Evolutionary conservation across 1,284 basidiomycete species (phyloP), one percentile per base, ranked within the genome.

Genomic region (Trichosporon ovoides): DNA sequence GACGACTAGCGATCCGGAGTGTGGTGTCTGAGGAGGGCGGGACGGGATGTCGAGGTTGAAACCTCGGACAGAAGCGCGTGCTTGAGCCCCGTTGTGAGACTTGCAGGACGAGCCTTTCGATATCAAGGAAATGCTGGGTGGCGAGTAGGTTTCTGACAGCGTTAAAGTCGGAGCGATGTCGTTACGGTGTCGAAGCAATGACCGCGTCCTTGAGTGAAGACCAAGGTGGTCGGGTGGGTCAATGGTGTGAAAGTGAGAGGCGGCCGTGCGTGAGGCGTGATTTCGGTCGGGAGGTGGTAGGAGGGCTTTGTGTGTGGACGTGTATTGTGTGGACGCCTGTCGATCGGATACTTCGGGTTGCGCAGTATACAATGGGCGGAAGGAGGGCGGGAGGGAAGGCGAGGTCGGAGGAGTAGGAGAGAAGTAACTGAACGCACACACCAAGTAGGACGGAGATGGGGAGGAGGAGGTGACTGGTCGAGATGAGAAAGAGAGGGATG

Each of bases 401-500:
- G 16, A 20, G 22, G 43, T 7, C n/a, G 16, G 12, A 13, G 38
- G 20, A 24, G 14, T n/a, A n/a, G n/a, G n/a, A n/a, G 24, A 48
- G 22, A 48, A 48, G 43, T n/a, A 48, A 48, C 43, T n/a, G 43
- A 48, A 28, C 22, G 22, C 43, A 24, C 43, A 24, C 28, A 22
- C 43, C 43, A 31, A 31, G 43, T 5, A n/a, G 4, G 43, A 48
- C n/a, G 24, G 43, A 22, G n/a, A 24, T 22, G 43, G 28, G 28
- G n/a, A 9, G 43, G 22, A 20, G 40, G 22, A 7, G 40, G 16
- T 11, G 40, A 12, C 16, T 5, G 4, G 13, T 4, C 43, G 43
- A 48, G 43, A 48, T 48, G 43, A 48, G 43, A 48, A 48, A 48
- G 43, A 48, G 43, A 48, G 43, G 43, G 43, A 48, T 48, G 43